Percentiles rank a stretch among this genome's conserved stretches.
Evolutionary conservation across 2,329 filamentous ascomycete genomes (phyloP).

Genomic region (Xylariaceae sp.): DNA sequence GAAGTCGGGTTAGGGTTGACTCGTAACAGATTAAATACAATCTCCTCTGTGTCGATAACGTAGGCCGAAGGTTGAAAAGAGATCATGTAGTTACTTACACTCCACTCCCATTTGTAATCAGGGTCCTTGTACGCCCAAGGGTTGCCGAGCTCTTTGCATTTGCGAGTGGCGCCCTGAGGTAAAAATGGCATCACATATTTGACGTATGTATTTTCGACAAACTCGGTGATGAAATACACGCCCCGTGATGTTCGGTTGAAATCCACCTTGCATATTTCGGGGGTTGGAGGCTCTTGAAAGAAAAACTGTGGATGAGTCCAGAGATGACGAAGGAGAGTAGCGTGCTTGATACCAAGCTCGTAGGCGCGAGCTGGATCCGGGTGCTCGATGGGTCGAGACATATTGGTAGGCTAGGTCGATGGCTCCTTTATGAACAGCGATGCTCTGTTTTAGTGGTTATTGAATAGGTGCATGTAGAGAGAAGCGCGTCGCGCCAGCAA

Average conservation of each 20-base stretch:
- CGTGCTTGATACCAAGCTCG: constrained; percentile 23
- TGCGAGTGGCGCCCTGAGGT: constrained; percentile 27
- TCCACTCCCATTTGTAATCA: constrained; percentile 28
- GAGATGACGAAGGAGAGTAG: constrained; percentile 27
- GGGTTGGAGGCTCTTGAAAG: constrained; percentile 25
- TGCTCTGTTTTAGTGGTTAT: background rate
- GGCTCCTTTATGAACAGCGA: background rate
- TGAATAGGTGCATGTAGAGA: no score
- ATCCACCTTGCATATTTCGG: constrained; percentile 23
- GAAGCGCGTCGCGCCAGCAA: no score
- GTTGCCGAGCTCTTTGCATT: constrained; percentile 29
- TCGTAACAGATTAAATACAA: no score
- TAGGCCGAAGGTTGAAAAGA: background rate
- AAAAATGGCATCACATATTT: constrained; percentile 29
- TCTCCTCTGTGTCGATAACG: background rate
- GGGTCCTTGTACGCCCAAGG: constrained; percentile 31
- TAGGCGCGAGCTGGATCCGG: constrained; percentile 24
- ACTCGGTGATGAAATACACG: constrained; percentile 28
- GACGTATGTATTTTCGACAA: constrained; percentile 31
- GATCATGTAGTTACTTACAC: background rate
- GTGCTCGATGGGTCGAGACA: background rate
- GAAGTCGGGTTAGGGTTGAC: no score
- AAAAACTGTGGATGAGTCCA: constrained; percentile 26
- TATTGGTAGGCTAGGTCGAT: background rate
- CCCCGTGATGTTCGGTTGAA: constrained; percentile 17